Evolutionary conservation across 345 rosid genomes (phyloP), one percentile per base, ranked within the genome.

Genomic region (Lepidium aucheri): DNA sequence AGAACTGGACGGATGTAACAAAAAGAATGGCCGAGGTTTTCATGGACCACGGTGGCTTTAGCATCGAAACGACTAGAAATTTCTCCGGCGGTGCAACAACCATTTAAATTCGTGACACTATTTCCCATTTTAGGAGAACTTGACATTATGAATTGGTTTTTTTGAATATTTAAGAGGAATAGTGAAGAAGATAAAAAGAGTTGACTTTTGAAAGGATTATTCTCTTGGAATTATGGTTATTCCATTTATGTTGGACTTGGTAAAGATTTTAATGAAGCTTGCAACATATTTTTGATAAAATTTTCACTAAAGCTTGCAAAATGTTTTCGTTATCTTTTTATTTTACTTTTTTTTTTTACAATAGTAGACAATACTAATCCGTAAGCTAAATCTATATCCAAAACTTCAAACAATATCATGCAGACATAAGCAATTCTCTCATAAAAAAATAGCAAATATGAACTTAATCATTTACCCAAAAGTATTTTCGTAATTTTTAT

Each of bases 21-120:
- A 76, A 93, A 93, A 40, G 98, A 87, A 69, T 90, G 96, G 2
- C 98, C 98, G 5, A 82, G 77, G 8, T 80, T 86, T 15, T 82
- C 87, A 39, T 78, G 80, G 15, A 61, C 53, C 0, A 69, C 72
- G 39, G 67, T 63, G 14, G 59, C 63, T 49, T 71, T 71, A 51
- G 68, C 67, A 14, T 82, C 87, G 40, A 77, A 73, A 49, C 81
- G 75, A 53, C 78, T 67, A 40, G 80, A 75, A 53, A 60, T 62
- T 2, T 81, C 84, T 13, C 83, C 86, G 55, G 67, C 78, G 67
- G 81, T 73, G 75, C 79, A 90, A 70, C 93, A 90, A 63, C 69
- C 67, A 24, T 80, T 71, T 20, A 56, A 56, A 56, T 18, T 20
- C 7, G 18, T n/a, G 9, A 72, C 46, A 64, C 84, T 70, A 57